Base-by-base conservation (phyloP, 1,139 yeast species). In the Magnusiomyces sp. region DNA sequence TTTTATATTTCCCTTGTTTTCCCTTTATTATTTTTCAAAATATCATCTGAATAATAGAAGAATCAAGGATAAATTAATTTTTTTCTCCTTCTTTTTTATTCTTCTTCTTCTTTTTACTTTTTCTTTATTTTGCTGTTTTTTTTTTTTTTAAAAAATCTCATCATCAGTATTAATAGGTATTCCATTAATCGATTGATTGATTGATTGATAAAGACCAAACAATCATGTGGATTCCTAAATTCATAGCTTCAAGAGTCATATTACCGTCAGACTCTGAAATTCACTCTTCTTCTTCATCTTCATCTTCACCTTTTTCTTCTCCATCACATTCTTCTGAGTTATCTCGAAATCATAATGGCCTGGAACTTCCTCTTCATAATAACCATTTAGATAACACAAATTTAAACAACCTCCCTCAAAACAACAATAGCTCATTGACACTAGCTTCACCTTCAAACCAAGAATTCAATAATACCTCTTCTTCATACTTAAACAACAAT, bases 231-330 rank as follows among this genome's bases (percentile, higher is more conserved):
- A 23, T 41, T n/a, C 31, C 40, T n/a, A 48, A 48, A 36, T 43
- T 51, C 41, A 11, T 51, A 13, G 13, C 50, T n/a, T 51, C 53
- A 13, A 23, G 53, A 38, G 38, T 51, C 34, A 43, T 51, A 42
- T 32, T 48, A 19, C 53, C 53, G n/a, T 40, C 51, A 3, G 53
- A 51, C n/a, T 37, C 51, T 16, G 51, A 48, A 38, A 13, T 40
- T 32, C 20, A 45, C 10, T 27, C 20, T 32, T 23, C 11, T 29
- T n/a, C 23, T 13, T 32, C 45, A 16, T 10, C 17, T 23, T 20
- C 37, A 7, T 23, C 45, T 5, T 42, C 45, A 14, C 7, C 33
- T 7, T 14, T 23, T 16, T 16, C 45, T 7, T 14, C 38, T 13
- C 45, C 45, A 4, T n/a, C n/a, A 7, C 17, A 36, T 14, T 42